These are phyloP conservation scores for Komagataella ulmi DNA, from an alignment of 805 yeast species.

Conservation along the genomic window DNA sequence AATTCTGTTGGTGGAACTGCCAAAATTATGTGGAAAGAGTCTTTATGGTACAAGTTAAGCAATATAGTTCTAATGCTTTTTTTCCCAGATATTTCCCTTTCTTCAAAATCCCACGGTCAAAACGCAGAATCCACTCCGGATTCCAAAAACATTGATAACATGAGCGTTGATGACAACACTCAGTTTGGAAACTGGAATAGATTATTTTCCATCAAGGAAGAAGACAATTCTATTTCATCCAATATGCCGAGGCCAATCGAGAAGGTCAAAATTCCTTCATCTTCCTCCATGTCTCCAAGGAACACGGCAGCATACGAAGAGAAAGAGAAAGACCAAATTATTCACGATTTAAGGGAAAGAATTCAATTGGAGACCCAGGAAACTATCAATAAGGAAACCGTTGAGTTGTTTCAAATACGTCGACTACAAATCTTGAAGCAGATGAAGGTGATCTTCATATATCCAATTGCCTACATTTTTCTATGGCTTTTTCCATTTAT, in stretches of 20 bases:
- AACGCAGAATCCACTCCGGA: constrained; percentile 13
- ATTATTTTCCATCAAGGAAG: neutral
- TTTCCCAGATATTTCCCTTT: constrained; percentile 18
- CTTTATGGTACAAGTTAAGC: constrained; percentile 17
- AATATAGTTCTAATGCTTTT: constrained; percentile 12
- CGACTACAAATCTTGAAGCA: constrained; percentile 62
- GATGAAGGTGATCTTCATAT: constrained; percentile 66
- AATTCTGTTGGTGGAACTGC: constrained; percentile 23
- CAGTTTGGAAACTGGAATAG: neutral
- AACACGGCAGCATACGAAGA: constrained; percentile 2
- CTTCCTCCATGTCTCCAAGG: neutral
- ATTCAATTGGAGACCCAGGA: constrained; percentile 14
- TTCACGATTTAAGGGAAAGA: constrained; percentile 2
- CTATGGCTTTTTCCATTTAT: constrained; percentile 77
- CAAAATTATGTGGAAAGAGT: constrained; percentile 11
- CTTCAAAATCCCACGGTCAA: constrained; percentile 16
- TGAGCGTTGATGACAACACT: neutral
- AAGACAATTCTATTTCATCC: neutral
- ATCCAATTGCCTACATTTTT: constrained; percentile 70
- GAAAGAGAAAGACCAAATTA: constrained; percentile 6
- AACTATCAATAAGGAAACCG: constrained; percentile 42
- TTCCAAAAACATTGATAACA: constrained; percentile 10
- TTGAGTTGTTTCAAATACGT: constrained; percentile 46
- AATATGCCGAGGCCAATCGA: neutral
- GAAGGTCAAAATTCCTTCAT: neutral